Base-by-base conservation (phyloP, 345 rosid genomes). In the Schrenkiella parvula region DNA sequence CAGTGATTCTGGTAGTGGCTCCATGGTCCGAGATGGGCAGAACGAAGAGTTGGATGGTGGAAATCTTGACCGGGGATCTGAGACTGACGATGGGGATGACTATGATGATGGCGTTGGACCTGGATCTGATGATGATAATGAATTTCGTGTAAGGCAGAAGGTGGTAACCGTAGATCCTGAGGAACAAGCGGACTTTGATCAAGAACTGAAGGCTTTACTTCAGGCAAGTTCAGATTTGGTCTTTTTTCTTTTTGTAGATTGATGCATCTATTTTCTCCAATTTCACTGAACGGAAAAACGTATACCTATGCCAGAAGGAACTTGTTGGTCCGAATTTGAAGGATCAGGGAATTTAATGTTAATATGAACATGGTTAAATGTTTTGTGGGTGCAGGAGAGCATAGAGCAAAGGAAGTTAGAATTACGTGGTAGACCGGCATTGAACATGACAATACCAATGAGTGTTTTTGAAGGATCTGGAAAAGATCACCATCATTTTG, bases 341-440 rank as follows among this genome's bases (percentile, higher is more conserved):
- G 41, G 8, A n/a, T 57, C 6, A 46, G 50, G 61, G 43, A 14
- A 41, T 9, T 42, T 26, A 39, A 54, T 28, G 31, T 26, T 8
- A 4, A 15, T 13, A 17, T 28, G 39, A 57, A 57, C 38, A 52
- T 60, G 34, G 34, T 75, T 42, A 67, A 54, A 50, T 50, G 35
- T 68, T 75, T 60, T 78, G 34, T 62, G 74, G 76, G 38, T 83
- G 79, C 93, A 92, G 96, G 97, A 95, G 77, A 95, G 99, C 82
- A 87, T 92, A 87, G 99, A 95, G 83, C 99, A 95, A 71, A 88
- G 96, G 41, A 89, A 89, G 81, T 85, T 58, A 79, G 99, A 95
- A 65, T 79, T 92, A 51, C 84, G 98, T 23, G 99, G 95, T 42
- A 88, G 97, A 26, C 98, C 95, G 3, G 78, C 88, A 52, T 38